Evolutionary conservation across 2,329 filamentous ascomycete genomes (phyloP), one percentile per base, ranked within the genome.

Genomic region (Colletotrichum truncatum): DNA sequence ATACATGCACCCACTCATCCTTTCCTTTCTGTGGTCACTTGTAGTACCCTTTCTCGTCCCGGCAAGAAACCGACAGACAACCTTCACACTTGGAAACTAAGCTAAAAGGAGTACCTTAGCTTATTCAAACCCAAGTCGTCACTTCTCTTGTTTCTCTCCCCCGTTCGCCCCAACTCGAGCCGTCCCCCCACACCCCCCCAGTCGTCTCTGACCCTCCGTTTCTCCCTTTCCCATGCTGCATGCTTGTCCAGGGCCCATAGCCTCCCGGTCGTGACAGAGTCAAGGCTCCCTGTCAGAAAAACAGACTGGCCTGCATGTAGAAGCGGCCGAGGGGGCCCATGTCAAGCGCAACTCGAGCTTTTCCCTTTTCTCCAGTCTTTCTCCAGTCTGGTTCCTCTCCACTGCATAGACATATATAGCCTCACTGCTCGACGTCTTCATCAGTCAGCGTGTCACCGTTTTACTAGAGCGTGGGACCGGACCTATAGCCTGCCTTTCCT

Each of bases 171-270:
- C 62, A 62, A 65, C 43, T 65, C 62, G 62, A 54, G 30, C 62
- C 62, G 43, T 61, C 30, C 51, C 61, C 34, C 53, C 59, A 53
- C 61, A 49, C 43, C 48, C 51, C n/a, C 53, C 48, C 18, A 28
- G 41, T 52, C 57, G 34, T 38, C 48, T 64, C 52, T 38, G 28
- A 52, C 45, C 54, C 53, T 60, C 73, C 73, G 73, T 34, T 28
- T 55, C 55, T 68, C 64, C 73, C 74, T 67, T 73, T 72, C 71
- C 70, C 70, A 68, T 71, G 73, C 74, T 73, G 68, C 70, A 71
- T 51, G 45, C 60, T 55, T 14, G 58, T 28, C 46, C 45, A 64
- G 39, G 64, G 46, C 59, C 53, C 64, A 54, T 53, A 43, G 49
- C 45, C 61, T 60, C 65, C 61, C 49, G 49, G 48, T 45, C 54